A percentile compares a stretch with the other conserved stretches of the same genome.
phyloP scores from a whole-genome alignment of 2,329 filamentous ascomycete genomes.

The Dryadomyces quercivorus region DNA sequence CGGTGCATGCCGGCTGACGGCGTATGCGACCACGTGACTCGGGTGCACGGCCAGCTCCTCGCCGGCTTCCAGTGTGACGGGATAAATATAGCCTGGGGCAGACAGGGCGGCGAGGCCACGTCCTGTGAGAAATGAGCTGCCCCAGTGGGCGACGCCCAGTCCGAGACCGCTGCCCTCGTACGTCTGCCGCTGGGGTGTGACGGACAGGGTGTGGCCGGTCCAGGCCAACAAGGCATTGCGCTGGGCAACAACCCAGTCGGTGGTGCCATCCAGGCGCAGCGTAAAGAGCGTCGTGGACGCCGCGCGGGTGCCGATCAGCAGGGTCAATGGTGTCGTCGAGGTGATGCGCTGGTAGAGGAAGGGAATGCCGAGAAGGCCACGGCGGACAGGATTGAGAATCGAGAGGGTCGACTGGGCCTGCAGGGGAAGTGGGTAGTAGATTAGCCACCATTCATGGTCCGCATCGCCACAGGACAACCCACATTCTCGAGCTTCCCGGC shows the following conservation, averaged over 20 bases:
- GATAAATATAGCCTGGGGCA: constrained; percentile 81
- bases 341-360: constrained; percentile 91
- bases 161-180: constrained; percentile 18
- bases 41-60: constrained; percentile 91
- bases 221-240: constrained; percentile 84
- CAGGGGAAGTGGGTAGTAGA: not conserved
- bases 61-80: constrained; percentile 65
- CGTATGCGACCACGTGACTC: constrained; percentile 84
- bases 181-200: constrained; percentile 53
- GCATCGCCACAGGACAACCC: constrained; percentile 15
- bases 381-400: constrained; percentile 69
- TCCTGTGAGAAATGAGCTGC: constrained; percentile 77
- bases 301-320: constrained; percentile 78
- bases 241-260: constrained; percentile 91
- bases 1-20: constrained; percentile 60
- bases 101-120: constrained; percentile 75
- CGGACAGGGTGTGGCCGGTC: constrained; percentile 77
- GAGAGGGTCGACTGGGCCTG: constrained; percentile 84
- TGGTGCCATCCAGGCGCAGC: constrained; percentile 80
- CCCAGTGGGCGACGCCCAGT: constrained; percentile 79
- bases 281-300: constrained; percentile 77
- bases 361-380: constrained; percentile 72
- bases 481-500: constrained; percentile 88
- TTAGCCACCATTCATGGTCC: not conserved
- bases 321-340: constrained; percentile 77